Conservation (phyloP, 2,329 filamentous ascomycete species). For the Fusarium caatingaense region DNA sequence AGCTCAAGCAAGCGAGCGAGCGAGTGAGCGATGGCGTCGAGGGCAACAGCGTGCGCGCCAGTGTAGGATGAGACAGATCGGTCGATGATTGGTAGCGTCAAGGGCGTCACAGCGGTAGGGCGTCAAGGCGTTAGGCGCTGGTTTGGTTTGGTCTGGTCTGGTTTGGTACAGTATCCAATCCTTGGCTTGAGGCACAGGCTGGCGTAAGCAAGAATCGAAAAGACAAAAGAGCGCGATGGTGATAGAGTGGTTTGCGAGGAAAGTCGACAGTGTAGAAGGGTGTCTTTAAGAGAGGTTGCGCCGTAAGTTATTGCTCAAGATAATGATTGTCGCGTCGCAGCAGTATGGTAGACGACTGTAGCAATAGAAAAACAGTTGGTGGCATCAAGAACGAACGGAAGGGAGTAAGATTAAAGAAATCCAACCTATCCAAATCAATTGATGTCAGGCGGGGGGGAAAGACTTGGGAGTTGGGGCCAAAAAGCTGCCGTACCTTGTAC, state of each 20-base stretch:
- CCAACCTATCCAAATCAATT: slow-evolving; percentile 26
- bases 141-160: not conserved
- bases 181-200: slow-evolving; percentile 34
- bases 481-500: slow-evolving; percentile 16
- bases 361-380: slow-evolving; percentile 29
- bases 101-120: slow-evolving; percentile 41
- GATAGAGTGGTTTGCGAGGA: slow-evolving; percentile 2
- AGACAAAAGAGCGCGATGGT: slow-evolving; percentile 11
- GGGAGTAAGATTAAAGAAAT: slow-evolving; percentile 41
- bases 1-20: slow-evolving; percentile 20
- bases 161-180: slow-evolving; percentile 14
- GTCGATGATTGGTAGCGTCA: slow-evolving; percentile 48
- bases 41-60: slow-evolving; percentile 39
- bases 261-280: slow-evolving; percentile 15
- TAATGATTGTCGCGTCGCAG: slow-evolving; percentile 26
- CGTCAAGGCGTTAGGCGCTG: slow-evolving; percentile 44
- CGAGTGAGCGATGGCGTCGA: slow-evolving; percentile 40
- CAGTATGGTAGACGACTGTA: slow-evolving; percentile 9
- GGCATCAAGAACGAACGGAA: slow-evolving; percentile 35
- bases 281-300: slow-evolving; percentile 15
- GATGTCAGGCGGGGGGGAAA: slow-evolving; percentile 29
- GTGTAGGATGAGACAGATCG: slow-evolving; percentile 40
- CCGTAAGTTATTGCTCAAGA: slow-evolving; percentile 30
- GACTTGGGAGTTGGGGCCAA: slow-evolving; percentile 26
- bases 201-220: slow-evolving; percentile 26